Base-by-base conservation (phyloP, 352 stramenopile species). In the Phytophthora ramorum region DNA sequence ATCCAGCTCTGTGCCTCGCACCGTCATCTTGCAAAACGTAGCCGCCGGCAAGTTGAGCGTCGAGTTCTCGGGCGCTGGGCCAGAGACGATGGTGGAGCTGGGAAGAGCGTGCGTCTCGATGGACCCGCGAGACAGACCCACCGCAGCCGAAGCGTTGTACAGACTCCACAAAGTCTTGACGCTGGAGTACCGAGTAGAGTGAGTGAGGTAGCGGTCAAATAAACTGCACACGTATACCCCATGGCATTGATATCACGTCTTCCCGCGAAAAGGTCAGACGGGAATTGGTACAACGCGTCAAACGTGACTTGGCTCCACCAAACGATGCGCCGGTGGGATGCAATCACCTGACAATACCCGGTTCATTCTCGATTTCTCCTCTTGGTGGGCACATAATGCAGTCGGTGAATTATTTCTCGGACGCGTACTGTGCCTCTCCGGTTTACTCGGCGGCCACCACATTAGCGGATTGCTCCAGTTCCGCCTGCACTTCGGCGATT, bases 1-100 rank as follows among this genome's bases (percentile, higher is more conserved):
- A 2, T 20, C 47, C 0, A 43, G 57, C 14, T 60, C 30, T 6
- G 46, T 72, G 38, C 30, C 70, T 4, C 66, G 69, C 26, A 75
- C 69, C 3, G 73, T 66, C 4, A 61, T 81, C 9, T 40, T 84
- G 28, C 73, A 84, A 53, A 43, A 79, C 5, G 73, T 79, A 1
- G 69, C 76, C 12, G 54, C 67, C 0, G 76, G 76, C 0, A 69
- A 55, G 34, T 22, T 84, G 34, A 62, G 43, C 4, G 57, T 79
- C 8, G 44, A 69, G 41, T 78, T 79, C 14, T 75, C 72, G 2
- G 49, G 38, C 1, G 35, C 12, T 17, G 24, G 16, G 28, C 63
- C 57, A 4, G 5, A 49, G 4, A 56, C 65, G 1, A 62, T 73
- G 51, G 44, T 63, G 12, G 50, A 73, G 17, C 19, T 69, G 9